These are phyloP conservation scores for Heliosperma pusillum DNA, from an alignment of 148 eudicot genomes.

Conservation along the genomic window DNA sequence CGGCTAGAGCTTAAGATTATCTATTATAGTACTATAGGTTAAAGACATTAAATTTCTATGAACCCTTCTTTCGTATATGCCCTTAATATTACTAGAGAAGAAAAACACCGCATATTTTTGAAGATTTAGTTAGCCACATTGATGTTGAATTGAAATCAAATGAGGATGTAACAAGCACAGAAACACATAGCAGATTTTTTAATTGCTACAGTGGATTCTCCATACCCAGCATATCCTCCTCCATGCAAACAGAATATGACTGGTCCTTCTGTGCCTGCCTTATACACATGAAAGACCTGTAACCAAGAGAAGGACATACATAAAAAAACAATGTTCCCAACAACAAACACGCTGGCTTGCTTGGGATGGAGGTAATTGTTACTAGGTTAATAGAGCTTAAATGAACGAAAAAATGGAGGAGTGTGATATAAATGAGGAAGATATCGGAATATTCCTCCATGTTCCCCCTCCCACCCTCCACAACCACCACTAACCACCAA, in stretches of 20 bases:
- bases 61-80: not conserved
- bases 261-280: constrained; percentile 86
- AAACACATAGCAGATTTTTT: constrained; percentile 4
- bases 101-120: not conserved
- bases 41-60: not conserved
- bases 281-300: constrained; percentile 85
- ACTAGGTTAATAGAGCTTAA: too few relatives aligned
- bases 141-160: not conserved
- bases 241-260: constrained; percentile 93
- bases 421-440: too few relatives aligned
- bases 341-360: not conserved
- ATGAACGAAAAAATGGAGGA: too few relatives aligned
- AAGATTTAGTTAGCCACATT: not conserved
- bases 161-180: not conserved
- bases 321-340: not conserved
- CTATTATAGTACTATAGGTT: not conserved
- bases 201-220: constrained; percentile 4
- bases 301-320: not conserved
- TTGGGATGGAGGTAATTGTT: too few relatives aligned
- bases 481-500: too few relatives aligned
- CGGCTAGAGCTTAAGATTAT: not conserved
- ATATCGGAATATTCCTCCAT: too few relatives aligned
- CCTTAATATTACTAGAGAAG: not conserved
- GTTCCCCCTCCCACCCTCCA: too few relatives aligned
- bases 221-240: constrained; percentile 92